A percentile compares a stretch with the other conserved stretches of the same genome.
These are phyloP conservation scores for Micractinium conductrix DNA, from an alignment of 139 green algal species.

Conservation along the genomic window DNA sequence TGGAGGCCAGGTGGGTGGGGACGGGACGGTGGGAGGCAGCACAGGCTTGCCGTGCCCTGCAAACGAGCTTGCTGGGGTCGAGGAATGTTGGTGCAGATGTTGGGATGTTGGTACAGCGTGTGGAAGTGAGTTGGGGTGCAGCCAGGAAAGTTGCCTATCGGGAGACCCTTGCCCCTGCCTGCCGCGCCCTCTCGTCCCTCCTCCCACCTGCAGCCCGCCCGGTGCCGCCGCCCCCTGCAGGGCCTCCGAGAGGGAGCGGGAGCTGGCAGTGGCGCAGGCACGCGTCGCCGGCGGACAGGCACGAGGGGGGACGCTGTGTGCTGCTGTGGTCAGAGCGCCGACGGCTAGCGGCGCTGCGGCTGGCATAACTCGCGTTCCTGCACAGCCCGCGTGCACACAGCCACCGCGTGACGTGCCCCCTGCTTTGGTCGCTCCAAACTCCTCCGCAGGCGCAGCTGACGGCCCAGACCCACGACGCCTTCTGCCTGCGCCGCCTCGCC, in stretches of 20 bases:
- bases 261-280: constrained; percentile 1
- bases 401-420: not conserved
- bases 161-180: not conserved
- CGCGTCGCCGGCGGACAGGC: constrained; percentile 3
- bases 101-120: no score
- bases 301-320: not conserved
- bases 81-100: no score
- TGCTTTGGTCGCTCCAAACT: not conserved
- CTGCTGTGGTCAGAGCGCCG: not conserved
- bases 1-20: constrained; percentile 19
- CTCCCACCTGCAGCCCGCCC: not conserved
- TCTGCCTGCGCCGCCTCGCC: constrained; percentile 9
- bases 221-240: not conserved
- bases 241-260: not conserved
- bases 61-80: no score
- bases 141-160: no score
- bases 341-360: not conserved
- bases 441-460: not conserved
- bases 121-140: no score
- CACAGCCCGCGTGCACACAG: not conserved
- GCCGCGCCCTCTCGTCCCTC: no score
- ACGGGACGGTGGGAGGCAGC: not conserved
- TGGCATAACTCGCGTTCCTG: not conserved
- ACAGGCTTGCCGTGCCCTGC: no score
- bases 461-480: not conserved